Base-by-base conservation (phyloP, 2,329 filamentous ascomycete genomes). In the Phialophora verrucosa region DNA sequence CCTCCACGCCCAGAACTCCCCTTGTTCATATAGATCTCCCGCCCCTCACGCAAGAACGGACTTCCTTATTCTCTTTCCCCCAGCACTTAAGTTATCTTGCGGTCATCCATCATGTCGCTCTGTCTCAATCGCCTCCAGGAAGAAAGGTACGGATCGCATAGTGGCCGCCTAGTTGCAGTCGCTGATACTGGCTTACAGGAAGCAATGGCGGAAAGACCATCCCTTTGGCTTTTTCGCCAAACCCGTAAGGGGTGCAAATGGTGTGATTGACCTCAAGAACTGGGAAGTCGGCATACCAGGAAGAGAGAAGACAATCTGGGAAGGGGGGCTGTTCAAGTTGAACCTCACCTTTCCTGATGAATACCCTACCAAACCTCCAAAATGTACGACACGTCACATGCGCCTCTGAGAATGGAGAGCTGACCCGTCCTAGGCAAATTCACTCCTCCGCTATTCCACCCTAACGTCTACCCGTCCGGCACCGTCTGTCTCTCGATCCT, bases 261-360 rank as follows among this genome's bases (percentile, higher is more conserved):
- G 93, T 63, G 88, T 92, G 1, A 85, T 98, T 60, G 95, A 99
- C 76, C 84, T 99, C 70, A 97, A 97, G 85, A 87, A 88, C 71
- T 99, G 95, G 95, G 93, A 98, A 74, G 98, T 95, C 75, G 93
- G 93, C 51, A 91, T 99, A 51, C 95, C 95, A 3, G 95, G 96
- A 75, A 97, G 97, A 78, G 90, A 96, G 67, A 95, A 96, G 83
- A 99, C 96, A 0, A 89, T 98, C 25, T 99, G 95, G 95, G 93
- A 96, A 75, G 93, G 93, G n/a, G 95, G 95, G 1, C 82, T 97
- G 11, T 98, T 98, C 83, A 99, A 98, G 83, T 83, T 99, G 66
- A 92, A 91, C 65, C 90, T 99, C 74, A 88, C 86, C 11, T 99
- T 99, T 74, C 95, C 96, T 0, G 95, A 99, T 75, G 95, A 99